phyloP scores from a whole-genome alignment of 169 alveolate species.

The Plasmodium gaboni region DNA sequence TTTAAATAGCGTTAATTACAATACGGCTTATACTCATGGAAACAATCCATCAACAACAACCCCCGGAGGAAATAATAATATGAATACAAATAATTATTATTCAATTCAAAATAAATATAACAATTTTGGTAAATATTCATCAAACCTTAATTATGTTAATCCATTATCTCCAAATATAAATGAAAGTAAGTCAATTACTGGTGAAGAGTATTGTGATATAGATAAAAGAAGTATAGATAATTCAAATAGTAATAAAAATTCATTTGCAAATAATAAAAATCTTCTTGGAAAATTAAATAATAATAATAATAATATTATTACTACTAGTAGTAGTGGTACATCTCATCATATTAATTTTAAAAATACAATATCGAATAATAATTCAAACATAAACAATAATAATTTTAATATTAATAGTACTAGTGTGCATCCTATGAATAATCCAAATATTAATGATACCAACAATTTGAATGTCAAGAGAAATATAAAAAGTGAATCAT shows the following conservation, averaged over 20 bases:
- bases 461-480: neutral
- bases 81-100: constrained; percentile 11
- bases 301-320: constrained; percentile 19
- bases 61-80: constrained; percentile 18
- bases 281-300: neutral
- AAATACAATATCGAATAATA: constrained; percentile 16
- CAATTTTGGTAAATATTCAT: constrained; percentile 18
- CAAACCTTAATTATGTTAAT: constrained; percentile 6
- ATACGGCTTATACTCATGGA: neutral
- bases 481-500: neutral
- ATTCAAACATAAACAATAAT: constrained; percentile 10
- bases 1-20: constrained; percentile 25
- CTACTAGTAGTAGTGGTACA: constrained; percentile 4
- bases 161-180: neutral
- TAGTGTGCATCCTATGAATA: neutral
- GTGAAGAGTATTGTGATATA: constrained; percentile 5
- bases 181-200: constrained; percentile 2
- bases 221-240: constrained; percentile 23
- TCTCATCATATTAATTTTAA: constrained; percentile 21
- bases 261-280: neutral
- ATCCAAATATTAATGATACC: constrained; percentile 8
- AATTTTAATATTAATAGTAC: constrained; percentile 10
- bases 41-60: neutral
- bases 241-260: neutral
- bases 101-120: constrained; percentile 22